A percentile compares a stretch with the other conserved stretches of the same genome.
Conservation (phyloP, 148 eudicot species). For the Rhododendron simsii region DNA sequence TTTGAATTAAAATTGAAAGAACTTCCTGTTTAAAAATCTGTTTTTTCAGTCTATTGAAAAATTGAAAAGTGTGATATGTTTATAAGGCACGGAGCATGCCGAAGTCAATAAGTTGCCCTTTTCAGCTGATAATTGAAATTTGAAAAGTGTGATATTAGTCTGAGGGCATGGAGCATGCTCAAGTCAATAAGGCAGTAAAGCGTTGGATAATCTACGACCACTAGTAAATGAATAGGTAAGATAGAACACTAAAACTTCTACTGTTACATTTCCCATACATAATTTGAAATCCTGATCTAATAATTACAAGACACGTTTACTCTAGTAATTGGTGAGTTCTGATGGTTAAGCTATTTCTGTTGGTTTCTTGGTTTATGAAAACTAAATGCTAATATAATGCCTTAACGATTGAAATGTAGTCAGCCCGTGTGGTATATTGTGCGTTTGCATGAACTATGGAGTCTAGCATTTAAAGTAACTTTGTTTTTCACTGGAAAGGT, state of each 20-base stretch:
- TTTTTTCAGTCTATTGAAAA: neutral
- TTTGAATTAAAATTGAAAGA: neutral
- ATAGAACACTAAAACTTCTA: neutral
- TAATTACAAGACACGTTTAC: neutral
- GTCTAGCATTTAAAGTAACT: neutral
- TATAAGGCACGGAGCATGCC: neutral
- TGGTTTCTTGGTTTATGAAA: neutral
- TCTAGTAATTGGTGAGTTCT: neutral
- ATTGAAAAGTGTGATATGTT: neutral
- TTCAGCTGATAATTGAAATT: neutral
- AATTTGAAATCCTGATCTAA: neutral
- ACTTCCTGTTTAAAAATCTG: neutral
- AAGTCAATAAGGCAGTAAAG: neutral
- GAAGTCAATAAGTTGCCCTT: neutral
- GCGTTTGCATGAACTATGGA: neutral
- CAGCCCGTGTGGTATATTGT: neutral
- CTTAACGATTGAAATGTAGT: neutral
- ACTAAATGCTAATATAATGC: neutral
- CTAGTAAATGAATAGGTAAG: neutral
- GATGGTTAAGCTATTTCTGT: neutral
- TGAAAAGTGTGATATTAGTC: neutral
- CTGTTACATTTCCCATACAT: neutral
- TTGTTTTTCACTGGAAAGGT: neutral
- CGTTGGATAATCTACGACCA: neutral
- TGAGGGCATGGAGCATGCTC: neutral